Evolutionary conservation across 1,284 basidiomycete genomes (phyloP).

Genomic region (Cutaneotrichosporon sp.): DNA sequence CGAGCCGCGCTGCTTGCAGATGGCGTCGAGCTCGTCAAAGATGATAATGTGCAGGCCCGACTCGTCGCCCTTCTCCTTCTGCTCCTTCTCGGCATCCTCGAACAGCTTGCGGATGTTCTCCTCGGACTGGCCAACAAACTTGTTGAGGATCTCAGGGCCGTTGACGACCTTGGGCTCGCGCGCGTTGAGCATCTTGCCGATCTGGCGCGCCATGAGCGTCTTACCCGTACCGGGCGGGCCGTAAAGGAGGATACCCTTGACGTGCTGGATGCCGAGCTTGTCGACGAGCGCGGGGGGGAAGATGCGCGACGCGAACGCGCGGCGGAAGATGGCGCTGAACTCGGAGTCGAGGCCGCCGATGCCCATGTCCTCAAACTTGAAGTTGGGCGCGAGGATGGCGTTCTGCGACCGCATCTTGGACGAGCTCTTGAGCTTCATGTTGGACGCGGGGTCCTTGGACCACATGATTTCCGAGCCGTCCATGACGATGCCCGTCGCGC

Average conservation of each 20-base stretch:
- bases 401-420: slow-evolving; percentile 89
- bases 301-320: slow-evolving; percentile 96
- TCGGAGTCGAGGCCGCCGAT: slow-evolving; percentile 97
- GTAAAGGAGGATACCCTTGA: slow-evolving; percentile 94
- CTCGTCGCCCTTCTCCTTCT: slow-evolving; percentile 98
- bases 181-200: slow-evolving; percentile 99
- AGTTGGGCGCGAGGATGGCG: slow-evolving; percentile 95
- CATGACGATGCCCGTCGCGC: slow-evolving; percentile 76
- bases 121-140: slow-evolving; percentile 97
- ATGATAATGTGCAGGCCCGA: slow-evolving; percentile 98
- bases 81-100: slow-evolving; percentile 97
- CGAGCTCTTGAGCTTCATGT: slow-evolving; percentile 89
- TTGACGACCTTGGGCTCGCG: slow-evolving; percentile 98
- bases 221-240: slow-evolving; percentile 99
- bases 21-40: slow-evolving; percentile 98
- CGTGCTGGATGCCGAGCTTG: slow-evolving; percentile 97
- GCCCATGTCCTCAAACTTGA: slow-evolving; percentile 99
- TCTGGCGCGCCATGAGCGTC: slow-evolving; percentile 96
- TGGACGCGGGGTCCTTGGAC: slow-evolving; percentile 75
- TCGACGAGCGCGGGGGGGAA: slow-evolving; percentile 97
- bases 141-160: slow-evolving; percentile 92
- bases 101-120: slow-evolving; percentile 99
- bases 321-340: slow-evolving; percentile 95
- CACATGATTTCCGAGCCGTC: slow-evolving; percentile 88
- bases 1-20: slow-evolving; percentile 97